phyloP scores from a whole-genome alignment of 1,139 yeast genomes.

The Blastobotrys elegans region DNA sequence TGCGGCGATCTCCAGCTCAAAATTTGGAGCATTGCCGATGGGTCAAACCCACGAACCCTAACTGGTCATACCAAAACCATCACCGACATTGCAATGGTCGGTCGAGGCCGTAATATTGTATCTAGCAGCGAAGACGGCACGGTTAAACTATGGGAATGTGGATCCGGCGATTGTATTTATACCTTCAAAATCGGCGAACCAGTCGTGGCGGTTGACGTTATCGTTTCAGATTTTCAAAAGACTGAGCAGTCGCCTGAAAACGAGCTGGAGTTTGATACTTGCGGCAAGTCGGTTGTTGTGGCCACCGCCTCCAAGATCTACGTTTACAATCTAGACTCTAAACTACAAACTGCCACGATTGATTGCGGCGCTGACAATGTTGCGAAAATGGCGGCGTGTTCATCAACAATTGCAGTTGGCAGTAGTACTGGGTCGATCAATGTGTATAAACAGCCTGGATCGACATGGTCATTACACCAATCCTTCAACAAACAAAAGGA shows the following conservation, averaged over 20 bases:
- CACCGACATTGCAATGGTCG: slow-evolving; percentile 45
- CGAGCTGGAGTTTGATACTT: slow-evolving; percentile 38
- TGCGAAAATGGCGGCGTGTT: neutral
- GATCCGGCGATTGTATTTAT: slow-evolving; percentile 44
- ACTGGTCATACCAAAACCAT: slow-evolving; percentile 44
- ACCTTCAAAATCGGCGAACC: slow-evolving; percentile 30
- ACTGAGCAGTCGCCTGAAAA: slow-evolving; percentile 21
- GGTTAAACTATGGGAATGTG: slow-evolving; percentile 64
- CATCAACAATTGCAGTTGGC: neutral
- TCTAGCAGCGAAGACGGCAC: slow-evolving; percentile 44
- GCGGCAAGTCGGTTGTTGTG: slow-evolving; percentile 23
- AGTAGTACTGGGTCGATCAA: neutral
- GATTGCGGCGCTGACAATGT: neutral
- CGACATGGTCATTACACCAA: neutral
- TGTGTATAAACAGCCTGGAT: neutral
- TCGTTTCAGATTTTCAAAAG: slow-evolving; percentile 13
- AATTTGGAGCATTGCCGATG: slow-evolving; percentile 50
- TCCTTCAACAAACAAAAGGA: neutral
- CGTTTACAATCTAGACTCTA: slow-evolving; percentile 12
- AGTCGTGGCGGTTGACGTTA: slow-evolving; percentile 17
- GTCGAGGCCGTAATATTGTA: slow-evolving; percentile 60
- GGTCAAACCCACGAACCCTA: slow-evolving; percentile 47
- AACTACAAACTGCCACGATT: neutral
- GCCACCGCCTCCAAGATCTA: slow-evolving; percentile 14
- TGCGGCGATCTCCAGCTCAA: slow-evolving; percentile 54